Evolutionary conservation across 306 rosid species (phyloP).

Genomic region (Mucuna pruriens): DNA sequence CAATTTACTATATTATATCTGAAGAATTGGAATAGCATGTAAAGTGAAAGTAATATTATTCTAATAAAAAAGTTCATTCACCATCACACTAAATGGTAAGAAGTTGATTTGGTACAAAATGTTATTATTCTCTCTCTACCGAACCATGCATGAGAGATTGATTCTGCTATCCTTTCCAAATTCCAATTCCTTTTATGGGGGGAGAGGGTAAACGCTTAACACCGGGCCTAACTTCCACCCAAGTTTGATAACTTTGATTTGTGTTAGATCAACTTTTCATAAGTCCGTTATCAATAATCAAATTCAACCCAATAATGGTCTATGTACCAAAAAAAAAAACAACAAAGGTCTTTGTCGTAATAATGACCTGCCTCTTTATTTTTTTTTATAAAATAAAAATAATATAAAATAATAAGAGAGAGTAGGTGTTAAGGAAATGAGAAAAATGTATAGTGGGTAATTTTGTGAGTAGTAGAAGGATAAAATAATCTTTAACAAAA

Average conservation of each 20-base stretch:
- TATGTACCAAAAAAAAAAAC: no score
- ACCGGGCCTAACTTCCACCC: slow-evolving; percentile 33
- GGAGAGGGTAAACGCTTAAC: not conserved
- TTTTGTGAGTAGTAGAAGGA: no score
- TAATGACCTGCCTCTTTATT: no score
- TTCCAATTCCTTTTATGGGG: not conserved
- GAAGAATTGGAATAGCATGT: not conserved
- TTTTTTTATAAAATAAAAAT: no score
- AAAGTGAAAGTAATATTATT: slow-evolving; percentile 22
- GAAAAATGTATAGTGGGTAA: no score
- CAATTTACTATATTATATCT: not conserved
- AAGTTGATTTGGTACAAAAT: slow-evolving; percentile 5
- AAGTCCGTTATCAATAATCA: not conserved
- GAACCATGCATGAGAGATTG: slow-evolving; percentile 30
- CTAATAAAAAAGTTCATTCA: slow-evolving; percentile 14
- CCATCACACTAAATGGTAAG: not conserved
- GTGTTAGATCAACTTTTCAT: slow-evolving; percentile 29
- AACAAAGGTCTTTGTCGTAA: not conserved
- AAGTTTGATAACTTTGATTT: slow-evolving; percentile 22
- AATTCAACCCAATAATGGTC: not conserved
- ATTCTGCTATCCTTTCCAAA: slow-evolving; percentile 22
- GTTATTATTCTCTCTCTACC: not conserved
- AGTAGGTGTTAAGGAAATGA: no score
- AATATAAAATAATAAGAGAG: no score
- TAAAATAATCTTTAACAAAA: no score